Evolutionary conservation across 148 eudicot genomes (phyloP), one percentile per base, ranked within the genome.

Genomic region (Nyssa sinensis): DNA sequence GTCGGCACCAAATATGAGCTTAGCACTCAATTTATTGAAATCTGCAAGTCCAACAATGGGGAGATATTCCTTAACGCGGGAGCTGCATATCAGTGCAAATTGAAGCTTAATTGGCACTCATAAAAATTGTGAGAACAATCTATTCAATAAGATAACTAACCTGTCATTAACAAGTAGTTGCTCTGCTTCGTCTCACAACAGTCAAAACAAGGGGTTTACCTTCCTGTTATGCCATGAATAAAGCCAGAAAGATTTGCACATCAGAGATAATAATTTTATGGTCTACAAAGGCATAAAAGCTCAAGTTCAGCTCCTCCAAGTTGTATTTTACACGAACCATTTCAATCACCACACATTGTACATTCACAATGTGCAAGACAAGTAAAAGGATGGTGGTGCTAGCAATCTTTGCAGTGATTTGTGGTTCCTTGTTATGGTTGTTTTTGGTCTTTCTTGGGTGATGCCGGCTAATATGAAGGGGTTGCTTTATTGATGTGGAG

Each of bases 121-220:
- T 34, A 55, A 4, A 65, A 31, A 31, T 19, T 24, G 73, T 12
- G 2, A 9, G 1, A 0, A n/a, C 23, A 41, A 37, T 55, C 35
- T 66, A 62, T 69, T 71, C 13, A 35, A 58, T 2, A 64, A 77
- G 32, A 31, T 1, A 68, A 67, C 76, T 78, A 68, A 85, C 97
- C 90, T 86, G 75, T 95, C 94, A 78, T 86, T 90, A 70, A 88
- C 85, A 73, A 95, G 93, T 68, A 80, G 81, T 75, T 88, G 90
- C 80, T 93, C 97, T 37, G 99, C 99, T 80, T n/a, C 53, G 75
- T 79, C 93, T 90, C 66, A 95, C 99, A 24, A 95, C 99, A 83
- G 90, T 93, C 77, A 95, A 83, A 73, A 95, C 97, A 79, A 95
- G 87, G 67, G 99, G 99, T 81, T 95, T 95, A 25, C 99, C 99